phyloP scores from a whole-genome alignment of 23 red algal genomes.

The Gracilariopsis chorda region DNA sequence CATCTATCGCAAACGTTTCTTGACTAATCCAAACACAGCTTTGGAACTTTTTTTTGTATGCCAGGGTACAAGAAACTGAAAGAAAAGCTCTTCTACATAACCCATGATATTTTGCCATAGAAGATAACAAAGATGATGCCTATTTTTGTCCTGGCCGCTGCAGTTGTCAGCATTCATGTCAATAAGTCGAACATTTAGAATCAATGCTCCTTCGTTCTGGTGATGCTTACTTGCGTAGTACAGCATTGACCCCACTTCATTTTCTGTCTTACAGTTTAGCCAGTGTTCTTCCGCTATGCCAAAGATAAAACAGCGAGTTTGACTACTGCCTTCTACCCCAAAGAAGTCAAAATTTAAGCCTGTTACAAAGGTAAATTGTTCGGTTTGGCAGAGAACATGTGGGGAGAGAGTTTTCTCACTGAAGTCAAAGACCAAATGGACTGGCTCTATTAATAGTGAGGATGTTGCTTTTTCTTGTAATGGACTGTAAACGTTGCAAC shows the following conservation, averaged over 20 bases:
- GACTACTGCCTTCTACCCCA: neutral
- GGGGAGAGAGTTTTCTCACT: constrained; percentile 24
- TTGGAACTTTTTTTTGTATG: constrained; percentile 37
- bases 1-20: neutral
- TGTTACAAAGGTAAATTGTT: neutral
- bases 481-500: neutral
- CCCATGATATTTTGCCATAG: neutral
- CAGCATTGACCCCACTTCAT: constrained; percentile 5
- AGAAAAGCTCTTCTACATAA: neutral
- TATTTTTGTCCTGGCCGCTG: constrained; percentile 11
- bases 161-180: constrained; percentile 16
- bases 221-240: neutral
- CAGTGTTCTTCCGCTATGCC: constrained; percentile 22
- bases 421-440: constrained; percentile 32
- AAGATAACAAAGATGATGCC: neutral
- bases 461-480: too few species aligned
- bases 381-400: constrained; percentile 2
- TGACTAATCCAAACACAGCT: neutral
- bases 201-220: neutral
- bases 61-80: neutral
- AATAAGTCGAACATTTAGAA: neutral
- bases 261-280: neutral
- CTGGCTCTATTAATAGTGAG: too few species aligned
- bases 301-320: neutral
- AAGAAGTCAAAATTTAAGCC: constrained; percentile 24